Percentiles rank a stretch among this genome's conserved stretches.
Evolutionary conservation across 2,329 filamentous ascomycete species (phyloP).

Genomic region (Cercospora janseana): DNA sequence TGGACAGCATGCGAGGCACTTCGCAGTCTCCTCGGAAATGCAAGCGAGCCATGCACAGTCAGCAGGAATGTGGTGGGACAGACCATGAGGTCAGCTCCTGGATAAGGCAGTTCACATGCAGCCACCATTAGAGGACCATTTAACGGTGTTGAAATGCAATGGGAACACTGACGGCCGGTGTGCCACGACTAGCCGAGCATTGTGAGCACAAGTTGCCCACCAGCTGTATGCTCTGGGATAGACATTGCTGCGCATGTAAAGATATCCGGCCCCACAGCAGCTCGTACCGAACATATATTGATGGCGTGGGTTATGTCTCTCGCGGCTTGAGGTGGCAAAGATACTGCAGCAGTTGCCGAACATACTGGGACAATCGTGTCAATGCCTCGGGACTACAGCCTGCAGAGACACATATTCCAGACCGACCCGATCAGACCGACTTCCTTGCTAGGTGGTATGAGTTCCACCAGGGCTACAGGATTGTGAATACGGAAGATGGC

Average conservation of each 20-base stretch:
- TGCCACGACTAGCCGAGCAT: constrained; percentile 30
- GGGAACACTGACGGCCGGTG: constrained; percentile 36
- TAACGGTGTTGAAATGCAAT: constrained; percentile 22
- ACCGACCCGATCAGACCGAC: constrained; percentile 47
- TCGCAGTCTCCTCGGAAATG: too few relatives aligned
- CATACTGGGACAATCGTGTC: constrained; percentile 51
- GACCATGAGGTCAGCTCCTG: too few relatives aligned
- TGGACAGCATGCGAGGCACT: background rate
- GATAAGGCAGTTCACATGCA: too few relatives aligned
- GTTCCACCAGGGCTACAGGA: constrained; percentile 49
- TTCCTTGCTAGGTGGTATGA: constrained; percentile 52
- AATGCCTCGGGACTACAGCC: constrained; percentile 44
- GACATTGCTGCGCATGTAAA: constrained; percentile 36
- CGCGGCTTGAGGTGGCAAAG: constrained; percentile 51
- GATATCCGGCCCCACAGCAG: constrained; percentile 41
- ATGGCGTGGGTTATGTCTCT: constrained; percentile 51
- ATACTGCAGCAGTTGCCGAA: constrained; percentile 54
- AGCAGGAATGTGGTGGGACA: too few relatives aligned
- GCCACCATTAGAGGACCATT: too few relatives aligned
- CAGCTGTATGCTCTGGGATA: constrained; percentile 31
- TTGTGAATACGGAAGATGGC: constrained; percentile 43
- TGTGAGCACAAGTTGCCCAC: constrained; percentile 38
- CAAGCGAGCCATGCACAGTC: too few relatives aligned
- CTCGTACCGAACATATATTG: constrained; percentile 49
- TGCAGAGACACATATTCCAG: constrained; percentile 47